Conservation (phyloP, 2,329 filamentous ascomycete species). For the Didymella arachidicola region DNA sequence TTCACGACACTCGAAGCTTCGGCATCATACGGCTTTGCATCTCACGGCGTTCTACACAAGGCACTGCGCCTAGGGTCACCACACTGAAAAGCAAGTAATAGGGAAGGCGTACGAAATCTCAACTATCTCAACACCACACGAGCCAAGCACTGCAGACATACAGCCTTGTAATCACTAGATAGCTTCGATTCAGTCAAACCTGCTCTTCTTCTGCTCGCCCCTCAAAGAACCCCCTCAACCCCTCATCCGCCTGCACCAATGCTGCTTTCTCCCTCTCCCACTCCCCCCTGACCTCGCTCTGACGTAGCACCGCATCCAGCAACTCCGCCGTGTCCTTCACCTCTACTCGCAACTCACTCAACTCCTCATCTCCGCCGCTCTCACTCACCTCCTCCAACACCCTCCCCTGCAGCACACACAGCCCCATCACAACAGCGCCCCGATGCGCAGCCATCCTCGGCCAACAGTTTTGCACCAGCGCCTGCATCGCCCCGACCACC, state of each 20-base stretch:
- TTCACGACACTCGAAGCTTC: background rate
- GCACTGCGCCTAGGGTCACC: background rate
- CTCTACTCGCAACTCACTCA: conserved; percentile 5
- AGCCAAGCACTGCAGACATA: background rate
- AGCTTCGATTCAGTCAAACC: conserved; percentile 4
- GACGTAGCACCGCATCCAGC: conserved; percentile 35
- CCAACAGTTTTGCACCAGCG: conserved; percentile 71
- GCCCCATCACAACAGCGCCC: conserved; percentile 68
- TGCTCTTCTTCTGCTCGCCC: background rate
- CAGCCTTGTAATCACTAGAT: conserved; percentile 5
- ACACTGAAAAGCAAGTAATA: background rate
- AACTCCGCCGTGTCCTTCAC: conserved; percentile 39
- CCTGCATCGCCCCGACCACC: conserved; percentile 63
- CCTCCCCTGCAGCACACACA: conserved; percentile 54
- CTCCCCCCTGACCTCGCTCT: conserved; percentile 20
- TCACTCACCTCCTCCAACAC: conserved; percentile 24
- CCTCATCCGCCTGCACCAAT: conserved; percentile 14
- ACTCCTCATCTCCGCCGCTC: conserved; percentile 27
- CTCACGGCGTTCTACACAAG: background rate
- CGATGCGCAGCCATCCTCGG: conserved; percentile 70
- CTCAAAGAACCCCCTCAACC: conserved; percentile 24
- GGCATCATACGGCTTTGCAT: conserved; percentile 5
- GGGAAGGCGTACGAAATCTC: background rate
- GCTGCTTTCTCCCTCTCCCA: conserved; percentile 31
- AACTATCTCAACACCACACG: background rate